Evolutionary conservation across 495 filamentous ascomycete genomes (phyloP), one percentile per base, ranked within the genome.

Genomic region (Penicillium alfredii): DNA sequence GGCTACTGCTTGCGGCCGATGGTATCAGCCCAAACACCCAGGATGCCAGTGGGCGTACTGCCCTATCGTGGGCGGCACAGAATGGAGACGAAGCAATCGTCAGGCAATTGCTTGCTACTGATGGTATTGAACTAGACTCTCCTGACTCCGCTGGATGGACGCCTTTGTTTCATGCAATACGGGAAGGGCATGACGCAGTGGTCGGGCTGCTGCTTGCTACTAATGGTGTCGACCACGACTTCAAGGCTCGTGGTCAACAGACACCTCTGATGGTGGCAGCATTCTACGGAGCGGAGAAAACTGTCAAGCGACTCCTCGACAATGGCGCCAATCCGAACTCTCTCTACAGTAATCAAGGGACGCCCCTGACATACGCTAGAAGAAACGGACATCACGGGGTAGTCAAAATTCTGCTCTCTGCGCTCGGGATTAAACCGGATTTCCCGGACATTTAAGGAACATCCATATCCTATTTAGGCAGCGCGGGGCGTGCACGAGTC

Each of bases 1-100:
- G 35, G 19, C 27, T 53, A 2, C 23, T 61, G 3, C 36, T 56
- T 26, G 41, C 19, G 5, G 6, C 34, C 21, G 28, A 33, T 16
- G 35, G 23, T 11, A 33, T 30, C 10, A 29, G 55, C 28, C 8
- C 40, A 7, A 26, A 53, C 10, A 25, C 29, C 3, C 35, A 19
- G 18, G 56, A 59, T 37, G 14, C 38, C 7, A 20, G 35, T 8
- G 52, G 47, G 16, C 27, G 22, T 13, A 49, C 51, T 19, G 49
- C 51, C 18, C 35, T 53, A 16, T 35, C 15, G 35, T 42, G 17
- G 30, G 51, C 51, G 23, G 25, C 24, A 15, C 12, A 28, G 11
- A 15, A 38, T 24, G 33, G 40, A 21, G 10, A 38, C 18, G 15
- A 29, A 9, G 21, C 5, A 23, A 9, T 23, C 5, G 21, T 9